Evolutionary conservation across 768 basidiomycete species (phyloP), one percentile per base, ranked within the genome.

Genomic region (Lepiota venenata): DNA sequence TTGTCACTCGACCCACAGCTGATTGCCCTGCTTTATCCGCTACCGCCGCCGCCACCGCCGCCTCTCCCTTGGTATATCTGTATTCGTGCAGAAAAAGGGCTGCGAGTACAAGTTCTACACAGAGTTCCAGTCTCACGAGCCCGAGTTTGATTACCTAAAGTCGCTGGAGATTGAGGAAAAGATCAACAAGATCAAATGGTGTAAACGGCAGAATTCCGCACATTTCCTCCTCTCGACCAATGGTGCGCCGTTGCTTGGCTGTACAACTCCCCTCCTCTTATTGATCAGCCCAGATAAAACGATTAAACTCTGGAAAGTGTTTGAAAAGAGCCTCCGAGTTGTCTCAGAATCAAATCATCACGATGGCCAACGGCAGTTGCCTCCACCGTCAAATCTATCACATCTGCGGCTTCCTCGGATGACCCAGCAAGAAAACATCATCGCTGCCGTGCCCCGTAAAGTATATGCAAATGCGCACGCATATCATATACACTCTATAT

Each of bases 101-200:
- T 99, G 97, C 77, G 97, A 99, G 76, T 99, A 99, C 85, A 98
- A 98, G 73, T 99, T 99, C 74, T 98, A 98, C 72, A 99, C 97
- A 48, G 97, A 99, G 74, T 97, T 98, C 69, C 97, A 99, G 79
- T 95, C 93, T 43, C 97, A 99, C 70, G 97, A 99, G 71, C 97
- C 97, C 52, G 97, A 99, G 71, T 99, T 99, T 71, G 97, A 99
- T 77, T 99, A 99, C 72, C 86, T 99, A 67, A 99, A 99, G 80
- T 97, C 93, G 20, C 79, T 99, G 62, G 97, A 99, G 81, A 99
- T 99, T 72, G 97, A 99, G 74, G 97, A 99, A 82, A 99, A 99
- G 88, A 99, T 99, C 80, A 99, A 99, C 80, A 92, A 97, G 84
- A 99, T 99, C 83, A 93, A 94, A 71, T 99, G 97, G 97, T 98